Base-by-base conservation (phyloP, 352 stramenopile genomes). In the Pythium rishiriense region DNA sequence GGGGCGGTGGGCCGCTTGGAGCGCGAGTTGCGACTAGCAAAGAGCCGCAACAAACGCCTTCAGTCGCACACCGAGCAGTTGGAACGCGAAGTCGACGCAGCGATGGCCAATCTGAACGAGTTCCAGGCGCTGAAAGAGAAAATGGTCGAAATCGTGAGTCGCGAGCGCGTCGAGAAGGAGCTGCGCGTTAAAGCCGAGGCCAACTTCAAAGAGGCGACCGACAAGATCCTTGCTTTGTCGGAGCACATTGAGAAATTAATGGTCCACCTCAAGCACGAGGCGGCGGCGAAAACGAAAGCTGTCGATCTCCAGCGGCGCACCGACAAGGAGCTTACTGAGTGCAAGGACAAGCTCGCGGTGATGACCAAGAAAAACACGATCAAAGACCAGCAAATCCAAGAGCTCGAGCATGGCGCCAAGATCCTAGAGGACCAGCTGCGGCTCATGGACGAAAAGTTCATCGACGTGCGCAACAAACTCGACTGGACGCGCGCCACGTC, bases 381-480 rank as follows among this genome's bases (percentile, higher is more conserved):
- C 4, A 96, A 97, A 54, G 93, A 98, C 28, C 64, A 85, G 17
- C 82, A 96, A 51, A 84, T 98, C 39, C 70, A 81, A 33, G 93
- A 98, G 58, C 71, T 98, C 12, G 86, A 96, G 70, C 93, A 98
- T 74, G 94, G 92, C 25, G 83, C 81, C 11, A 94, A 96, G 61
- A 97, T 98, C 35, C 74, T 99, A 15, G 94, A 98, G 74, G 94
- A 98, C 57, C 96, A 99, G 62, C 79, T 98, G 47, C 83, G 89
- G 10, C 79, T 98, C n/a, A 98, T 99, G 94, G 94, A 99, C 69
- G 88, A 98, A 54, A 98, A 98, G 73, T 98, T 98, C 70, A 96
- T 98, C 57, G 94, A 99, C 48, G 79, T 98, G n/a, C 79, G 95
- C 57, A 96, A 90, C 61, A 99, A 98, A 75, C 75, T 99, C 47